phyloP scores from a whole-genome alignment of 1,284 basidiomycete genomes.

The Cutaneotrichosporon arboriforme region DNA sequence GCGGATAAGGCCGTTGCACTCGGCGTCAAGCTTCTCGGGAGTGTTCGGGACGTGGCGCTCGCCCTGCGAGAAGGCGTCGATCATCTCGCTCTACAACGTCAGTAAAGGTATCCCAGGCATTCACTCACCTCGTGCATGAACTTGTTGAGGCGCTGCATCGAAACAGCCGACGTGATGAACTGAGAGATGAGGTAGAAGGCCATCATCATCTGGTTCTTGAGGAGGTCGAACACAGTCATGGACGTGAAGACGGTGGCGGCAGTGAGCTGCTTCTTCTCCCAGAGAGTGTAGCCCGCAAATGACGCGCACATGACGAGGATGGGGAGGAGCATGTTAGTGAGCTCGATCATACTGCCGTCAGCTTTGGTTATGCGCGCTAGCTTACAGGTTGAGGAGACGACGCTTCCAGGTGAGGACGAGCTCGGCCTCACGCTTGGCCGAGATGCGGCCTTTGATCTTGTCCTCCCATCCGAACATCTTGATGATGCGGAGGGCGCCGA shows the following conservation, averaged over 20 bases:
- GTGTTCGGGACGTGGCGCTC: conserved; percentile 21
- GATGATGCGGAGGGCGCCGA: conserved; percentile 52
- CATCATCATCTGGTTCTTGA: conserved; percentile 35
- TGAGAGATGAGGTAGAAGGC: conserved; percentile 37
- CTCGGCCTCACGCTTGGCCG: conserved; percentile 57
- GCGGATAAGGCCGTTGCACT: conserved; percentile 35
- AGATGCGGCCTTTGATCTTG: conserved; percentile 54
- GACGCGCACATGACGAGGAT: conserved; percentile 62
- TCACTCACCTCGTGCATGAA: conserved; percentile 46
- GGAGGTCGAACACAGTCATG: conserved; percentile 45
- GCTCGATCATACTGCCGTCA: conserved; percentile 9
- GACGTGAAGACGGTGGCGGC: conserved; percentile 48
- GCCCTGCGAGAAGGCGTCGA: conserved; percentile 51
- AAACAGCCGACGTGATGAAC: conserved; percentile 50
- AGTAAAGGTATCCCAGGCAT: background rate
- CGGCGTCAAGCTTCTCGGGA: conserved; percentile 31
- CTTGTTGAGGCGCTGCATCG: conserved; percentile 51
- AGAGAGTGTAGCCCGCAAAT: conserved; percentile 57
- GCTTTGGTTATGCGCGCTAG: background rate
- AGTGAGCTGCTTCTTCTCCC: conserved; percentile 51
- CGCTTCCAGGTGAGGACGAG: conserved; percentile 48
- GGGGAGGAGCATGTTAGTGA: conserved; percentile 58
- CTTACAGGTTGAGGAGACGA: conserved; percentile 37
- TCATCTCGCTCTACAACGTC: conserved; percentile 51
- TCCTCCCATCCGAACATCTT: conserved; percentile 67